These are phyloP conservation scores for Saxophila tyrrhenica DNA, from an alignment of 495 filamentous ascomycete genomes.

Conservation along the genomic window DNA sequence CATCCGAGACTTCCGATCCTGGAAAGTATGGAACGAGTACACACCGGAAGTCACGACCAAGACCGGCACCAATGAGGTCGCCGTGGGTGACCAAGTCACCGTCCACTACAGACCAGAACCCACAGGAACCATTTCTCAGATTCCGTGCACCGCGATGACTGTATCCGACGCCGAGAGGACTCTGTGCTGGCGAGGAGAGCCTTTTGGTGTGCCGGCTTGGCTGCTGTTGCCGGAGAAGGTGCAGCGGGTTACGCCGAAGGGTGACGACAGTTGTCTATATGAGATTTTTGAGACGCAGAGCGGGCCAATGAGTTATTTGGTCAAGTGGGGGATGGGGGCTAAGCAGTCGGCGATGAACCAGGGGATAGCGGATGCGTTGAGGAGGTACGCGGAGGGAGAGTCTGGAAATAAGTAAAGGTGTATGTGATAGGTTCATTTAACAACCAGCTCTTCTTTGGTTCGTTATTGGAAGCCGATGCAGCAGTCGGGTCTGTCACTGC, in stretches of 20 bases:
- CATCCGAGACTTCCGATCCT: background rate
- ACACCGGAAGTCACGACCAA: background rate
- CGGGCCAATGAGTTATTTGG: background rate
- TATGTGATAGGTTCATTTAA: background rate
- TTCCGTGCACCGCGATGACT: background rate
- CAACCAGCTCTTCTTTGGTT: no score
- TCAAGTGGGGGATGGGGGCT: background rate
- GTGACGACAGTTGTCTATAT: background rate
- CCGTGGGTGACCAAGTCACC: background rate
- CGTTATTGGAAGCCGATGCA: no score
- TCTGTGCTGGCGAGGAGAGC: background rate
- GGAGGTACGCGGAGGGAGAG: background rate
- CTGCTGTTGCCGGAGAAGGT: background rate
- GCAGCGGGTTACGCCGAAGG: background rate
- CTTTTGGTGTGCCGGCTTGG: background rate
- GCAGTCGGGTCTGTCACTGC: no score
- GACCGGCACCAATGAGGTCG: background rate
- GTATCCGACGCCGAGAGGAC: background rate
- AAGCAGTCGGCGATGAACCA: background rate
- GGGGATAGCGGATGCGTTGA: background rate
- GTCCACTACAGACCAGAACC: background rate
- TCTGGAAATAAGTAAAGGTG: background rate
- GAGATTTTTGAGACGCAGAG: background rate
- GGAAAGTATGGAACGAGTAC: background rate
- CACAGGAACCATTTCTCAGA: background rate